These are phyloP conservation scores for Mucor saturninus DNA, from an alignment of 371 early-diverging fungal genomes.

Conservation along the genomic window DNA sequence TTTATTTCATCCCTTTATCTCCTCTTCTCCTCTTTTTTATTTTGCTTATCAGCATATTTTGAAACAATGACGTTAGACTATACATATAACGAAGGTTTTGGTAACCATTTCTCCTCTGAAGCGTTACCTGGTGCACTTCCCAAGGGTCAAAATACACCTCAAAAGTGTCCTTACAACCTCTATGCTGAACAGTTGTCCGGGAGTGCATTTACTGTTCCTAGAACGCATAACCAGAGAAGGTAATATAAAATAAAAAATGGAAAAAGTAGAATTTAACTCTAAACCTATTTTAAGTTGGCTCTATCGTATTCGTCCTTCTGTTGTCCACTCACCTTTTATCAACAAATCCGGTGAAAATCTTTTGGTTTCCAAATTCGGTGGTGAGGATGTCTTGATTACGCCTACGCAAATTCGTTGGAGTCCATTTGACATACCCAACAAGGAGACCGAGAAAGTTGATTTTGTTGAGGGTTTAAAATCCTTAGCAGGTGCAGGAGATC, in stretches of 20 bases:
- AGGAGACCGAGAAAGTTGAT: constrained; percentile 52
- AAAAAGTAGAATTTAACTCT: neutral
- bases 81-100: constrained; percentile 74
- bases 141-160: constrained; percentile 93
- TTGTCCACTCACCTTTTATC: constrained; percentile 81
- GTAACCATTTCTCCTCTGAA: constrained; percentile 86
- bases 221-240: constrained; percentile 85
- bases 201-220: constrained; percentile 92
- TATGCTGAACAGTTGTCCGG: constrained; percentile 97
- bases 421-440: constrained; percentile 80
- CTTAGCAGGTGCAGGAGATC: constrained; percentile 89
- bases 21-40: neutral
- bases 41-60: neutral
- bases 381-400: constrained; percentile 59
- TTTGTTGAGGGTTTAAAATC: constrained; percentile 89
- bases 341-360: constrained; percentile 33
- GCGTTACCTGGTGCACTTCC: constrained; percentile 89
- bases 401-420: constrained; percentile 95
- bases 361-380: constrained; percentile 63
- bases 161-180: constrained; percentile 87
- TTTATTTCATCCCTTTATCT: neutral
- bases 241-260: constrained; percentile 27
- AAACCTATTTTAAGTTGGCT: constrained; percentile 67
- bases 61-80: constrained; percentile 28
- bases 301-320: constrained; percentile 96